Conservation (phyloP, 2,329 filamentous ascomycete species). For the Sporothrix schenckii region DNA sequence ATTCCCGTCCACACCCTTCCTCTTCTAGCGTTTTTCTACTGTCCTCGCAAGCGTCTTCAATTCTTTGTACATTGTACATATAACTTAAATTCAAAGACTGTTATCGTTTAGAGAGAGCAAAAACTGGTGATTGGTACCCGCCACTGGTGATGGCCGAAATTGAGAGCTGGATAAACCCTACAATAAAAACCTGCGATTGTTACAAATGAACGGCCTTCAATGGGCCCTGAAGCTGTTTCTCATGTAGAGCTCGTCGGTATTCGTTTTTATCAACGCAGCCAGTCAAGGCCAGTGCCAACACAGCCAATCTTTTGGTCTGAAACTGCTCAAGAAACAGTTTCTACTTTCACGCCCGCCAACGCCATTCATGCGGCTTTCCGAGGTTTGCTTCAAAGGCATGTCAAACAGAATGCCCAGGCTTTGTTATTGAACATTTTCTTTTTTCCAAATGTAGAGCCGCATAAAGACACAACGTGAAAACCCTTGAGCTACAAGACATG, state of each 20-base stretch:
- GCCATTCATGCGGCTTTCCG: conserved; percentile 5
- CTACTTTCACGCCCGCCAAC: background rate
- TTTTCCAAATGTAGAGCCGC: background rate
- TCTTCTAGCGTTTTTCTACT: conserved; percentile 2
- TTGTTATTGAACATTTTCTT: background rate
- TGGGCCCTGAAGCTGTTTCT: background rate
- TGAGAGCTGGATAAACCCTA: no score
- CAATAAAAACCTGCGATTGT: background rate
- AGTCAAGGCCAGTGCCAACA: background rate
- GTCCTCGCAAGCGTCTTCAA: background rate
- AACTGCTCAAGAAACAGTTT: conserved; percentile 22
- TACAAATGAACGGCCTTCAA: no score
- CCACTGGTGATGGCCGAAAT: no score
- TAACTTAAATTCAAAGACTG: background rate
- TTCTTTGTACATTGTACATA: conserved; percentile 17
- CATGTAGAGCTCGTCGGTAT: background rate
- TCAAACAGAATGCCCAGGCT: background rate
- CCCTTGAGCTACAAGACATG: background rate
- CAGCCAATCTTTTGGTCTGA: conserved; percentile 19
- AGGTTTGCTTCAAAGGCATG: background rate
- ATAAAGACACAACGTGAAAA: conserved; percentile 1
- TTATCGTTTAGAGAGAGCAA: background rate
- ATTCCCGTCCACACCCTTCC: conserved; percentile 8
- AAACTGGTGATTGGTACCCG: background rate
- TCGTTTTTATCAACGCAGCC: no score